These are phyloP conservation scores for Firmiana major DNA, from an alignment of 345 rosid genomes.

Conservation along the genomic window DNA sequence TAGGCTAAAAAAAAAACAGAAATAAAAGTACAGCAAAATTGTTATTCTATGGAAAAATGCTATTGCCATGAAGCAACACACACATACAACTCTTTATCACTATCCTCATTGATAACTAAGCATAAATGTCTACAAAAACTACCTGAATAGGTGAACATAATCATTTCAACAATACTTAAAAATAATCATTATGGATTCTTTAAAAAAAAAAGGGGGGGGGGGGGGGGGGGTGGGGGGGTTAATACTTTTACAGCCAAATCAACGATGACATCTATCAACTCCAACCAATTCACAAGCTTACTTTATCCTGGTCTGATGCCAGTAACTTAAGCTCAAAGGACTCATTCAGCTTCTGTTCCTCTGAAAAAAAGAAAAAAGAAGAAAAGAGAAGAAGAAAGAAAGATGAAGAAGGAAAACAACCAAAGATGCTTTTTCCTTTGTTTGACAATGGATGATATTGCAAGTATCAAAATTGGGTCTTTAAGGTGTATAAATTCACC, in stretches of 20 bases:
- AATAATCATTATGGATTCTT: background rate
- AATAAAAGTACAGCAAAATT: background rate
- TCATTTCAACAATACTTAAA: background rate
- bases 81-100: background rate
- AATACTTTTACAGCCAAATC: background rate
- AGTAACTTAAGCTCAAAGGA: slow-evolving; percentile 53
- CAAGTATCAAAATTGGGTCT: background rate
- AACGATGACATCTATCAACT: background rate
- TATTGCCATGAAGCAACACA: background rate
- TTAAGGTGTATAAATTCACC: slow-evolving; percentile 37
- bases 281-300: slow-evolving; percentile 32
- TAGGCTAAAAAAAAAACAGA: background rate
- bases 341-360: slow-evolving; percentile 60
- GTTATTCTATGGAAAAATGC: background rate
- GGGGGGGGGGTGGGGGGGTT: too few relatives aligned
- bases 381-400: slow-evolving; percentile 23
- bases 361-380: slow-evolving; percentile 34
- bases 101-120: background rate
- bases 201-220: background rate
- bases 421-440: background rate
- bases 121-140: background rate
- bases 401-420: background rate
- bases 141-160: background rate
- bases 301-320: slow-evolving; percentile 60
- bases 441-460: background rate